Evolutionary conservation across 306 rosid genomes (phyloP).

Genomic region (Rosa chinensis): DNA sequence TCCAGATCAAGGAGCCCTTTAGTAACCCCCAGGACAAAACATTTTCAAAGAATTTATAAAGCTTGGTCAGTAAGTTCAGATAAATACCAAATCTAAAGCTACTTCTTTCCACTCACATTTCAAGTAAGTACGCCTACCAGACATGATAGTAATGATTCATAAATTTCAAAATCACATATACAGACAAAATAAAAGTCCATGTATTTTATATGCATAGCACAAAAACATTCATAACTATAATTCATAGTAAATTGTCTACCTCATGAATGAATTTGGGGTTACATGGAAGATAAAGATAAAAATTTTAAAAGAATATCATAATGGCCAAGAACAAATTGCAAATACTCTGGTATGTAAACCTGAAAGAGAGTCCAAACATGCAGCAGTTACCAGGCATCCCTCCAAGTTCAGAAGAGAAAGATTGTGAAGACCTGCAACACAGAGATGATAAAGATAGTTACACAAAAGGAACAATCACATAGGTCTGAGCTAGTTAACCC

Average conservation of each 20-base stretch:
- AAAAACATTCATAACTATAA: not conserved
- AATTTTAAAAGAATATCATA: not conserved
- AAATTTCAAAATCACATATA: not conserved
- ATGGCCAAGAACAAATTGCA: not conserved
- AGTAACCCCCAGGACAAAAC: not conserved
- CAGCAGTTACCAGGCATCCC: slow-evolving; percentile 86
- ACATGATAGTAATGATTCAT: not conserved
- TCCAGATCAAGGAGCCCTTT: not conserved
- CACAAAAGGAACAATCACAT: slow-evolving; percentile 23
- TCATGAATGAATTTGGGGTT: not conserved
- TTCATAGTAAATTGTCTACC: not conserved
- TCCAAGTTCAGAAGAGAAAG: slow-evolving; percentile 82
- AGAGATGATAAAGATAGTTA: slow-evolving; percentile 16
- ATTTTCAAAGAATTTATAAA: not conserved
- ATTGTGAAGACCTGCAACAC: slow-evolving; percentile 68
- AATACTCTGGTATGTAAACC: slow-evolving; percentile 48
- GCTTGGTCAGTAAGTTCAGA: not conserved
- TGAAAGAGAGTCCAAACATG: slow-evolving; percentile 79
- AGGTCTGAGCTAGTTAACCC: not conserved
- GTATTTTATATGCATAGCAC: not conserved
- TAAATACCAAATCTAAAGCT: not conserved
- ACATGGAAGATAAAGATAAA: not conserved
- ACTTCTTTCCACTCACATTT: slow-evolving; percentile 1
- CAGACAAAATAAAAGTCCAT: not conserved
- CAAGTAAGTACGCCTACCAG: not conserved